Conservation (phyloP, 225 moss, liverwort and hornwort genomes). For the Takakia lepidozioides region DNA sequence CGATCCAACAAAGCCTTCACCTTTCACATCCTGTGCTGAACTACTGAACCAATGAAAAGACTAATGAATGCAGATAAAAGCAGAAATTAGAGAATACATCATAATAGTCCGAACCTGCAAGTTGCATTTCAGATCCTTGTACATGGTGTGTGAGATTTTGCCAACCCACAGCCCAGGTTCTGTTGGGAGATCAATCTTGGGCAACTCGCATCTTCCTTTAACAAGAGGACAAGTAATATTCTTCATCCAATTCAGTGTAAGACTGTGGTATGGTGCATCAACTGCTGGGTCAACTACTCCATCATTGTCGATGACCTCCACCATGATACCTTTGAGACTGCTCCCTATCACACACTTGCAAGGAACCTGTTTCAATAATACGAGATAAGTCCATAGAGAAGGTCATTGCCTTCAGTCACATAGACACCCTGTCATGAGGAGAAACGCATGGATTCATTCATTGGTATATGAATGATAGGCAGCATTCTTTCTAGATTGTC, state of each 20-base stretch:
- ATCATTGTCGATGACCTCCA: slow-evolving; percentile 26
- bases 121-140: neutral
- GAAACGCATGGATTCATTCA: no score
- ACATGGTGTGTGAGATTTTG: slow-evolving; percentile 25
- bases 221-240: slow-evolving; percentile 43
- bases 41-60: no score
- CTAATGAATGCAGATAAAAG: no score
- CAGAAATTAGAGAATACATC: no score
- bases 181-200: slow-evolving; percentile 28
- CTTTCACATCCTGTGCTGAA: no score
- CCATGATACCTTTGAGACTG: slow-evolving; percentile 24
- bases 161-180: slow-evolving; percentile 44
- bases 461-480: no score
- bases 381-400: neutral
- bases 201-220: slow-evolving; percentile 43
- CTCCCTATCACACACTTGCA: slow-evolving; percentile 32
- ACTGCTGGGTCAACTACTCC: slow-evolving; percentile 23
- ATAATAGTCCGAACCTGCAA: neutral
- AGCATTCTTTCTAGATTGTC: no score
- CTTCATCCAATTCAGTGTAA: slow-evolving; percentile 42
- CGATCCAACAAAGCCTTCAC: no score
- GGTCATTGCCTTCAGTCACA: no score
- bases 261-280: slow-evolving; percentile 30
- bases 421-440: no score
- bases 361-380: slow-evolving; percentile 26